phyloP scores from a whole-genome alignment of 1,139 yeast genomes.

The Candida buenavistaensis region DNA sequence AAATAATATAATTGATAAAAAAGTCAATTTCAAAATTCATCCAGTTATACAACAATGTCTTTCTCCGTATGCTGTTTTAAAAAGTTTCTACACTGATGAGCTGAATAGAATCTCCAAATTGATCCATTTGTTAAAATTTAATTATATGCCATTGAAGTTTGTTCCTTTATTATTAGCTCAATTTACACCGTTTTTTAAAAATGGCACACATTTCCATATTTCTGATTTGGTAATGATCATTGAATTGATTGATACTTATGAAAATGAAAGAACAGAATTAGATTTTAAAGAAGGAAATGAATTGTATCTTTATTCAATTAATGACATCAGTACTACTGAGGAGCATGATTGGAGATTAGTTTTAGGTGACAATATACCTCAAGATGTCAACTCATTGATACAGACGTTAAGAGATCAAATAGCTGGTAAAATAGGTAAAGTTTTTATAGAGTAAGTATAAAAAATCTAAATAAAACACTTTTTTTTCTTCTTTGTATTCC shows the following conservation, averaged over 20 bases:
- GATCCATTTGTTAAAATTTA: constrained; percentile 59
- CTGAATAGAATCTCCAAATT: constrained; percentile 35
- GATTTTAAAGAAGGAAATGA: constrained; percentile 33
- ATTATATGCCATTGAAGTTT: constrained; percentile 61
- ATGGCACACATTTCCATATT: constrained; percentile 26
- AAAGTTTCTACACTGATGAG: constrained; percentile 44
- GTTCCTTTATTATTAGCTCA: constrained; percentile 53
- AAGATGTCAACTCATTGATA: constrained; percentile 19
- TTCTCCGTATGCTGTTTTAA: constrained; percentile 71
- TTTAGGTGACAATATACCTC: constrained; percentile 24
- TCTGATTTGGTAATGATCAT: constrained; percentile 50
- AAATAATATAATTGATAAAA: constrained; percentile 49
- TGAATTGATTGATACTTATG: constrained; percentile 50
- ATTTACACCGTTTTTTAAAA: constrained; percentile 42
- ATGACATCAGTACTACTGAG: constrained; percentile 17
- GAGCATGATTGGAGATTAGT: constrained; percentile 38
- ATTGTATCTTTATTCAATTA: constrained; percentile 32
- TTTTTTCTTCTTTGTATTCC: constrained; percentile 3
- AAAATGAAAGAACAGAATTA: constrained; percentile 23
- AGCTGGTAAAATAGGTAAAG: constrained; percentile 38
- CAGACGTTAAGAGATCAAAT: constrained; percentile 33
- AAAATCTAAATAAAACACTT: constrained; percentile 1
- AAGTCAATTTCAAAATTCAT: constrained; percentile 42
- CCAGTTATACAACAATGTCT: constrained; percentile 65
- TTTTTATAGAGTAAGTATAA: constrained; percentile 25